Evolutionary conservation across 768 basidiomycete species (phyloP), one percentile per base, ranked within the genome.

Genomic region (Pleurotus sapidus): DNA sequence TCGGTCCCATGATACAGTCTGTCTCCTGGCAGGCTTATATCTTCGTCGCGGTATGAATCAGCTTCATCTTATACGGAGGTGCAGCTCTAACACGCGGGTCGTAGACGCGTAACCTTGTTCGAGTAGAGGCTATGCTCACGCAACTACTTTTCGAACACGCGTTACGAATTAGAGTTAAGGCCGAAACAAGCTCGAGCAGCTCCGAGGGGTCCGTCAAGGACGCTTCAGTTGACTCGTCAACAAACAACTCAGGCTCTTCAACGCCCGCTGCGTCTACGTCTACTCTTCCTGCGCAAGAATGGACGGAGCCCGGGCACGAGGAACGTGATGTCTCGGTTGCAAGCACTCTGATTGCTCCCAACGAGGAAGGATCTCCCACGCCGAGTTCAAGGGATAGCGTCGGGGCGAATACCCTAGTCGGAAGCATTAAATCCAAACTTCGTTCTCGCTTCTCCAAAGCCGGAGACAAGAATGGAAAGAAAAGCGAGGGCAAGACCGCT

Each of bases 111-210:
- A 60, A 60, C 49, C 60, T 67, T 8, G 64, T 67, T 4, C 63
- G 63, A 40, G 59, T 63, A 12, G 65, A 68, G 42, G 62, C 62
- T 11, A 57, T 68, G 9, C 37, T 64, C 9, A 67, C 67, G 0
- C 63, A 67, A 49, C 61, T 65, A 45, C 63, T 67, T 25, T 66
- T 66, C 48, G 67, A 68, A 38, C 65, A 68, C 46, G 64, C 64
- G 5, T 72, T 87, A 11, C 74, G 81, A 23, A 78, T 86, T 42
- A 72, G 84, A 46, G 76, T 84, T 69, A 79, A 75, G 55, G 76
- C 80, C 45, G 65, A 67, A 18, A 60, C 60, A 7, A 39, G 38
- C 8, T 46, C 43, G 2, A 60, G 57, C 5, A 57, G 42, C 17
- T 12, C 14, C 5, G 34, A n/a, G 51, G 51, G 9, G 3, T 15